Percentiles rank a stretch among this genome's conserved stretches.
phyloP scores from a whole-genome alignment of 2,329 filamentous ascomycete genomes.

The Trichoderma pleuroti region DNA sequence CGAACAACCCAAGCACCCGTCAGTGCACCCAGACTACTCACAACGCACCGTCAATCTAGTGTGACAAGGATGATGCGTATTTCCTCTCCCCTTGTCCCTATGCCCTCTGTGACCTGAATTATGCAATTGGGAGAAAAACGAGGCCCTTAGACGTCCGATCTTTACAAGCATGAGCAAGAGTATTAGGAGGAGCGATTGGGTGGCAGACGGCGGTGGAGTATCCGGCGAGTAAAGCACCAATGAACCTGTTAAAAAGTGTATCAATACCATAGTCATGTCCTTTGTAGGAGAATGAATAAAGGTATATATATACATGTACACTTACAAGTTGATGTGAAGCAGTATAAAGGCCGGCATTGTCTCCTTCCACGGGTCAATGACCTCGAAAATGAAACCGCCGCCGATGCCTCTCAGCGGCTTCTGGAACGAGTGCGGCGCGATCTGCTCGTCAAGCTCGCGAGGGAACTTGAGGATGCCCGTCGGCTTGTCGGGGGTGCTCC shows the following conservation, averaged over 20 bases:
- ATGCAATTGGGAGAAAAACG: background rate
- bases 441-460: background rate
- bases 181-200: background rate
- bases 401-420: background rate
- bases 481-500: constrained; percentile 14
- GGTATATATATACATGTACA: background rate
- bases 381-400: background rate
- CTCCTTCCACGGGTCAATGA: background rate
- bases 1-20: background rate
- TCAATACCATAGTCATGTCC: background rate
- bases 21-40: background rate
- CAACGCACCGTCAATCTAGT: background rate
- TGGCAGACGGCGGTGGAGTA: constrained; percentile 5
- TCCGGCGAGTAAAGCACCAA: constrained; percentile 3
- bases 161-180: background rate
- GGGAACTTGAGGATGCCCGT: background rate
- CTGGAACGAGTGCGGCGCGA: background rate
- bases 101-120: background rate
- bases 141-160: background rate
- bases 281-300: background rate
- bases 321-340: constrained; percentile 8
- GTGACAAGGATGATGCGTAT: background rate
- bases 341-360: background rate
- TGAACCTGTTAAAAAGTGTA: background rate
- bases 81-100: background rate